Base-by-base conservation (phyloP, 1,139 yeast genomes). In the Hyphopichia burtonii region DNA sequence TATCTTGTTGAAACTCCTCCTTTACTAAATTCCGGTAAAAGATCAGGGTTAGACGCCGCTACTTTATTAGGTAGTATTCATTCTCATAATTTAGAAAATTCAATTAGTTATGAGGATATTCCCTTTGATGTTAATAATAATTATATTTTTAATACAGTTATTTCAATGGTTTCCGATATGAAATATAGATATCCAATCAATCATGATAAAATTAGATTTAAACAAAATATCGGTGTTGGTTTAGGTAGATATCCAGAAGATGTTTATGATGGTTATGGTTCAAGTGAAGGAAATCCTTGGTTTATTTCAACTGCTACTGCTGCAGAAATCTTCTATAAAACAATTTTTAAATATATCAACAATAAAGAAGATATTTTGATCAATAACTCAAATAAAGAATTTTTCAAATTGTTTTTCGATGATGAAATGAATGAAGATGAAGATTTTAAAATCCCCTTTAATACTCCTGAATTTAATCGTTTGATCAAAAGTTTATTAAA, bases 191-290 rank as follows among this genome's bases (percentile, higher is more conserved):
- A 86, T 58, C 94, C 96, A 1, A 76, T 91, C 34, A 91, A 91
- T 61, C 77, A 72, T 43, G 61, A 63, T 10, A 63, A 74, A 39
- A 58, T 73, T 18, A 68, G 71, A 2, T 46, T 58, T 54, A 44
- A 44, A 5, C 44, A 47, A 27, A 65, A 65, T 18, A 53, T 66
- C 19, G 95, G 94, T 0, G 81, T 84, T 34, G 96, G 87, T 0
- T 65, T 91, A 39, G 99, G 99, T 2, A 71, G 99, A 55, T 93
- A 93, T 56, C 96, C 97, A 0, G 98, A 91, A 56, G 99, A 93
- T 63, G 64, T 86, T 11, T 93, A 93, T 61, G 86, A 91, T 61
- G 98, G 98, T 0, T 69, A 75, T 46, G 83, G 82, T 0, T 70
- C 76, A 0, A 73, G 85, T 14, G 85, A 82, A 51, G 98, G 97